Conservation (phyloP, 306 rosid species). For the Vicia faba region DNA sequence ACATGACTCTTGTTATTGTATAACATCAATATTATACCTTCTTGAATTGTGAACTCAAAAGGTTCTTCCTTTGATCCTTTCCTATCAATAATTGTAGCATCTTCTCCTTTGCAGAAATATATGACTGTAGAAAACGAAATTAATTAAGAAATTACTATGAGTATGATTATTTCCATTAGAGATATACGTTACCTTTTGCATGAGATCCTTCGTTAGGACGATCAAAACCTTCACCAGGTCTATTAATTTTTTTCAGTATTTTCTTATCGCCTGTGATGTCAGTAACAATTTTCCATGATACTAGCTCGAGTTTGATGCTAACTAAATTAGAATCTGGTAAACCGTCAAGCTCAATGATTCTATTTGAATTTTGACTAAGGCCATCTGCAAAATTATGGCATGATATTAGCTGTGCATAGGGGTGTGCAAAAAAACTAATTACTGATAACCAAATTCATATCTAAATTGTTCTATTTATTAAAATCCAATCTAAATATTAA, state of each 20-base stretch:
- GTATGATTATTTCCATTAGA: neutral
- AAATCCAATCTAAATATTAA: no score
- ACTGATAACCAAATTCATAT: no score
- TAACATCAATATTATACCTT: slow-evolving; percentile 45
- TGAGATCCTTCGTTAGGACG: slow-evolving; percentile 63
- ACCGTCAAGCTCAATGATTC: slow-evolving; percentile 28
- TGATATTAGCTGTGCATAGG: neutral
- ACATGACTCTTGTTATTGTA: slow-evolving; percentile 16
- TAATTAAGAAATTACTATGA: neutral
- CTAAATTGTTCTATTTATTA: no score
- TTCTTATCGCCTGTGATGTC: slow-evolving; percentile 60
- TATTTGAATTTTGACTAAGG: slow-evolving; percentile 32
- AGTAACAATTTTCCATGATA: slow-evolving; percentile 60
- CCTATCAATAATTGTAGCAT: slow-evolving; percentile 52
- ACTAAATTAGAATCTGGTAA: slow-evolving; percentile 39
- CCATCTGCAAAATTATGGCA: slow-evolving; percentile 48
- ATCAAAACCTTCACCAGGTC: slow-evolving; percentile 58
- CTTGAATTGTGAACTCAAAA: slow-evolving; percentile 52
- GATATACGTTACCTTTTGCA: slow-evolving; percentile 56
- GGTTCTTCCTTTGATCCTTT: slow-evolving; percentile 66
- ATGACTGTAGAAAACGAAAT: slow-evolving; percentile 42
- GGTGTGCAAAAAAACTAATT: no score
- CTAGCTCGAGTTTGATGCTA: slow-evolving; percentile 51
- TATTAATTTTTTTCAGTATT: slow-evolving; percentile 53
- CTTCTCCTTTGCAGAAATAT: slow-evolving; percentile 54